phyloP scores from a whole-genome alignment of 2,329 filamentous ascomycete species.

The Aspergillus hiratsukae region DNA sequence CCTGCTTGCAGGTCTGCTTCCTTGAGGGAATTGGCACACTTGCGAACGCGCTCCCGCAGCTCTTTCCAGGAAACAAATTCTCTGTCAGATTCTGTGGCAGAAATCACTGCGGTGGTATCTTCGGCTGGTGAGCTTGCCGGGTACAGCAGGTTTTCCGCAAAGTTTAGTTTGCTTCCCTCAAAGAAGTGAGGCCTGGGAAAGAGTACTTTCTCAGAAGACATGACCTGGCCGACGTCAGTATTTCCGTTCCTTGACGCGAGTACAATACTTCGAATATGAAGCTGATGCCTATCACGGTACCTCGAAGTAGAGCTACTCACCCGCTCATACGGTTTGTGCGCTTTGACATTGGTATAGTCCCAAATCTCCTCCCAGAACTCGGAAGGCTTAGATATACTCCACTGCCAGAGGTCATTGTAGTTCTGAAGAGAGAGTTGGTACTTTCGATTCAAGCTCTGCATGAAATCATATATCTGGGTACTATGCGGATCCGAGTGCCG shows the following conservation, averaged over 20 bases:
- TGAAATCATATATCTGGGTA: slow-evolving; percentile 69
- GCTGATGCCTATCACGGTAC: not conserved
- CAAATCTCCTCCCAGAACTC: slow-evolving; percentile 83
- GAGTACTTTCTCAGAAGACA: slow-evolving; percentile 64
- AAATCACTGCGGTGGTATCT: slow-evolving; percentile 66
- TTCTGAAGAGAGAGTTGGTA: slow-evolving; percentile 58
- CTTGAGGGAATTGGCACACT: slow-evolving; percentile 67
- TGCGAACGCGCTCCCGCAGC: slow-evolving; percentile 71
- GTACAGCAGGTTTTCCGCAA: slow-evolving; percentile 90
- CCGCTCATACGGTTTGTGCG: slow-evolving; percentile 54
- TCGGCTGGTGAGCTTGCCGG: slow-evolving; percentile 58
- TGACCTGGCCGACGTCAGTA: slow-evolving; percentile 49
- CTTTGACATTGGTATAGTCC: slow-evolving; percentile 72
- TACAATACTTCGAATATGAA: no score
- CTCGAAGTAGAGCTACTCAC: slow-evolving; percentile 22
- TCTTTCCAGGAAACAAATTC: slow-evolving; percentile 71
- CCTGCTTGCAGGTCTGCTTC: slow-evolving; percentile 59
- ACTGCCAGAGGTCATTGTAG: slow-evolving; percentile 74
- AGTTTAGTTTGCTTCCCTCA: slow-evolving; percentile 73
- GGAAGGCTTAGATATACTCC: slow-evolving; percentile 73
- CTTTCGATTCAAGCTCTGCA: slow-evolving; percentile 64
- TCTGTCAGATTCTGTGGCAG: slow-evolving; percentile 68
- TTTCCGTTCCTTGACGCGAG: not conserved
- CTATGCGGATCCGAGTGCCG: slow-evolving; percentile 61
- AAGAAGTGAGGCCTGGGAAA: slow-evolving; percentile 90